A percentile compares a stretch with the other conserved stretches of the same genome.
Evolutionary conservation across 1,139 yeast genomes (phyloP).

Genomic region (Diutina pseudorugosa): DNA sequence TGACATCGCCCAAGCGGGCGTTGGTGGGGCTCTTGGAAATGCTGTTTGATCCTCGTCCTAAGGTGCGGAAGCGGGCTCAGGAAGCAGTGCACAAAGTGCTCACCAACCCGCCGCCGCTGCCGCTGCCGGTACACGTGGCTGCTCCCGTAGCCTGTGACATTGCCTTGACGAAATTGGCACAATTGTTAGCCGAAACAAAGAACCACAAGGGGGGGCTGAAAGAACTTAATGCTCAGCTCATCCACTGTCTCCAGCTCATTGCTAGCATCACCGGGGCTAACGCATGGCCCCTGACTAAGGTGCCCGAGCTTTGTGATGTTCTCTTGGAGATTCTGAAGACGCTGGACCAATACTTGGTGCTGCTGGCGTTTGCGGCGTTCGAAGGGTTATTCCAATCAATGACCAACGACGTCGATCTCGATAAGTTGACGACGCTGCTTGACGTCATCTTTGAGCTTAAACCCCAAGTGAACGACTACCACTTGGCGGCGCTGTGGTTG

Average conservation of each 20-base stretch:
- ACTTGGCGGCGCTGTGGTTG: slow-evolving; percentile 88
- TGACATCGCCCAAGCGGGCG: slow-evolving; percentile 42
- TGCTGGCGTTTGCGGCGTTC: slow-evolving; percentile 75
- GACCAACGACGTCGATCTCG: slow-evolving; percentile 49
- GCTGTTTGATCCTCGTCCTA: slow-evolving; percentile 83
- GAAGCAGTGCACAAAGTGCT: slow-evolving; percentile 65
- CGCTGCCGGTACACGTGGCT: slow-evolving; percentile 68
- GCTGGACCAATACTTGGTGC: slow-evolving; percentile 71
- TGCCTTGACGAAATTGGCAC: slow-evolving; percentile 42
- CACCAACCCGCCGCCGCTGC: slow-evolving; percentile 68
- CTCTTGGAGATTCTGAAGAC: slow-evolving; percentile 68
- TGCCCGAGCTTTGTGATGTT: slow-evolving; percentile 66
- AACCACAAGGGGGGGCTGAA: slow-evolving; percentile 23
- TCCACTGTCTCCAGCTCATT: slow-evolving; percentile 69
- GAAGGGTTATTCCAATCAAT: slow-evolving; percentile 76
- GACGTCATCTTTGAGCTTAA: slow-evolving; percentile 66
- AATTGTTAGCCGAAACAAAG: slow-evolving; percentile 24
- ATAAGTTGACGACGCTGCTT: slow-evolving; percentile 50
- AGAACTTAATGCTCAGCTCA: slow-evolving; percentile 43
- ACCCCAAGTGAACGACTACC: slow-evolving; percentile 73
- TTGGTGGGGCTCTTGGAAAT: slow-evolving; percentile 70
- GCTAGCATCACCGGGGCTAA: slow-evolving; percentile 58
- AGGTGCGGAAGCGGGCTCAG: slow-evolving; percentile 89
- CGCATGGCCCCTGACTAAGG: slow-evolving; percentile 66
- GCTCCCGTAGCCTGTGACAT: slow-evolving; percentile 57